Evolutionary conservation across 2,329 filamentous ascomycete genomes (phyloP), one percentile per base, ranked within the genome.

Genomic region (Hirsutella minnesotensis): DNA sequence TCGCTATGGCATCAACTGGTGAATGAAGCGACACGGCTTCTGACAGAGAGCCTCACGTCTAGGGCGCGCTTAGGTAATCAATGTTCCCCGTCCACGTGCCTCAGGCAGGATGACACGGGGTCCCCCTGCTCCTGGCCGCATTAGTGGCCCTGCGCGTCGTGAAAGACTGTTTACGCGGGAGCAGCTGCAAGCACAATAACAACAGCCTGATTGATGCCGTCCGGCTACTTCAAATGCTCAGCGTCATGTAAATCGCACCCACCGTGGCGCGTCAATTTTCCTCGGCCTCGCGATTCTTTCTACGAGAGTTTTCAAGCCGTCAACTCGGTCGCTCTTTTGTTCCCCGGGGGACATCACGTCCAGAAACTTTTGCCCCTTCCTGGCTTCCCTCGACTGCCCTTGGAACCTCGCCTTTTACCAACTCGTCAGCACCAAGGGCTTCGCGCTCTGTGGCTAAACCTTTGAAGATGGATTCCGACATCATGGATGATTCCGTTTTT

Each of bases 381-480:
- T 47, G 41, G 39, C 44, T 27, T 35, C 44, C 46, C 33, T 48
- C 50, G 47, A 47, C 47, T 42, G 49, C 41, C 41, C 39, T 47
- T 44, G 39, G 42, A 18, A 7, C 12, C 24, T 27, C 24, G 24
- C 24, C 7, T 27, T 49, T 52, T 45, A 42, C 49, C 29, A 40
- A 40, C 42, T 44, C 27, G 4, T 16, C 16, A 18, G 36, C 40
- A 24, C 22, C 13, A 31, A 21, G 24, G 16, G 10, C 30, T 18
- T 10, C 12, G 2, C 21, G 3, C 5, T 7, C 9, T 22, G 7
- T 16, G 34, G 20, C 21, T 37, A 13, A 19, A n/a, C 5, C 38
- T 12, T 12, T 50, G 61, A 64, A 54, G 40, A 78, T 78, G 75
- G 70, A 73, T 52, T 75, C 70, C 47, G 73, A 77, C 47, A 63